Percentiles rank a stretch among this genome's conserved stretches.
phyloP scores from a whole-genome alignment of 176 grass and related monocot species.

The Bonia amplexicaulis region DNA sequence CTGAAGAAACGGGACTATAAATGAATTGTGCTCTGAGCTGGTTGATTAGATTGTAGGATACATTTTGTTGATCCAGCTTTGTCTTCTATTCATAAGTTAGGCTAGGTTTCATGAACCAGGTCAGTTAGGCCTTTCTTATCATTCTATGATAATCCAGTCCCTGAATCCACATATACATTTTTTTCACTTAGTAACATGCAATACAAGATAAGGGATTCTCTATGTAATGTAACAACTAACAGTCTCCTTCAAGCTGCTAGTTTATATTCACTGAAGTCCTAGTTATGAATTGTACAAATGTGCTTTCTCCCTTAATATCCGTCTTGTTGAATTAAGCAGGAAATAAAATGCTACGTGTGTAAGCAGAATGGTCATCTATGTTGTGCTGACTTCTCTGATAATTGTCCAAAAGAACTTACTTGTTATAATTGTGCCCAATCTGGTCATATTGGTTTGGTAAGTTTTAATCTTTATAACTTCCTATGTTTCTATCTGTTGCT shows the following conservation, averaged over 20 bases:
- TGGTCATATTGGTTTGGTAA: slow-evolving; percentile 82
- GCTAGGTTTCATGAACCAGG: neutral
- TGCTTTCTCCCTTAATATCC: slow-evolving; percentile 8
- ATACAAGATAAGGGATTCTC: neutral
- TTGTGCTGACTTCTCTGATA: slow-evolving; percentile 57
- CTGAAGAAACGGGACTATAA: neutral
- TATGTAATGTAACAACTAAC: slow-evolving; percentile 6
- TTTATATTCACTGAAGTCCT: neutral
- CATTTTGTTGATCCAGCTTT: neutral
- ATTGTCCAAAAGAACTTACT: slow-evolving; percentile 49
- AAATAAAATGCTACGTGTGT: slow-evolving; percentile 90
- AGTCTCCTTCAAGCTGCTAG: slow-evolving; percentile 5
- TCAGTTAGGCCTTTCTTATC: neutral
- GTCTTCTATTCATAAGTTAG: neutral
- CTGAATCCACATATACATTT: neutral
- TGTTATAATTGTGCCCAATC: slow-evolving; percentile 94
- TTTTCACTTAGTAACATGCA: neutral
- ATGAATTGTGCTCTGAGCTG: neutral
- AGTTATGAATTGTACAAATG: neutral
- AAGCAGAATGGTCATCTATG: slow-evolving; percentile 87
- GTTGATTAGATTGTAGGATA: slow-evolving; percentile 7
- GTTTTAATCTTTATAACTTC: slow-evolving; percentile 13
- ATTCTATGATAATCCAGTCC: neutral
- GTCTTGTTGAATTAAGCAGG: slow-evolving; percentile 51
- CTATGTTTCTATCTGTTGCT: slow-evolving; percentile 5